Percentiles rank a stretch among this genome's conserved stretches.
Conservation (phyloP, 176 grass and related monocot genomes). For the Zoysia japonica region DNA sequence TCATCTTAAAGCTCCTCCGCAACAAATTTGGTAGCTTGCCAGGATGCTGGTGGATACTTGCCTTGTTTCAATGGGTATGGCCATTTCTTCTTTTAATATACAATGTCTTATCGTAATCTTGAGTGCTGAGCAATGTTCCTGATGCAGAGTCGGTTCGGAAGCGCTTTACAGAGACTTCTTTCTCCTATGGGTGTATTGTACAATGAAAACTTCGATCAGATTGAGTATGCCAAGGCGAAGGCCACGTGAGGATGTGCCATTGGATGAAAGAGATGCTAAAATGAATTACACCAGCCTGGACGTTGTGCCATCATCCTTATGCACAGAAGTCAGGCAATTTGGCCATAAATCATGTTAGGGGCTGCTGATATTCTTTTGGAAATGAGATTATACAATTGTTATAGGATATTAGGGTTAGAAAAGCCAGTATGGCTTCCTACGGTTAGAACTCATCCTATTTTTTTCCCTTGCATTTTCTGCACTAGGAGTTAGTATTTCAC, state of each 20-base stretch:
- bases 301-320: neutral
- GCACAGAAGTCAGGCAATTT: neutral
- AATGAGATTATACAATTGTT: neutral
- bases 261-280: neutral
- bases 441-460: neutral
- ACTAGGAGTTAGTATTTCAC: neutral
- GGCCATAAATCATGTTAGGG: neutral
- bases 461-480: neutral
- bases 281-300: neutral
- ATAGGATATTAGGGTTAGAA: neutral
- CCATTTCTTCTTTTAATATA: conserved; percentile 15
- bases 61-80: conserved; percentile 94
- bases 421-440: neutral
- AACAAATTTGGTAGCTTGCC: conserved; percentile 59
- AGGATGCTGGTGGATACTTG: conserved; percentile 87
- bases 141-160: conserved; percentile 69
- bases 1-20: conserved; percentile 48
- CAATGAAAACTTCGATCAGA: conserved; percentile 67
- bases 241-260: conserved; percentile 40
- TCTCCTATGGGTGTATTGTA: conserved; percentile 71
- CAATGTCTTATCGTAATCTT: conserved; percentile 10
- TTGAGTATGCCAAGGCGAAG: conserved; percentile 52
- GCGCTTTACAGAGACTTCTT: conserved; percentile 68
- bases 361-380: conserved; percentile 19
- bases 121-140: neutral